Conservation (phyloP, 1,139 yeast genomes). For the Saccharomyces hybrid region DNA sequence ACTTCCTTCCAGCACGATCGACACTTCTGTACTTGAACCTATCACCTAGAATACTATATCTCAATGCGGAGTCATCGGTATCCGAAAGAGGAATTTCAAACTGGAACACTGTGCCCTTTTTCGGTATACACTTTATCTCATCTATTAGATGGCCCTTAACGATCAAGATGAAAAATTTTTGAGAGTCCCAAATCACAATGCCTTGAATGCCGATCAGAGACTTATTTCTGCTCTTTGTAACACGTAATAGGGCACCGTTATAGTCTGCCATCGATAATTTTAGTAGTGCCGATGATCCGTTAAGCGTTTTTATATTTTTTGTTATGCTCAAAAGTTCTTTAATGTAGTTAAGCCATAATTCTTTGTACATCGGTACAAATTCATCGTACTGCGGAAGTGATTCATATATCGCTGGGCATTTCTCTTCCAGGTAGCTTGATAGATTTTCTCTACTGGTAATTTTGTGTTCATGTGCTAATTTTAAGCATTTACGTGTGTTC, state of each 20-base stretch:
- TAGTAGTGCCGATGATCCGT: slow-evolving; percentile 33
- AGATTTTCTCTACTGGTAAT: slow-evolving; percentile 10
- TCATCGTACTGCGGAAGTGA: slow-evolving; percentile 22
- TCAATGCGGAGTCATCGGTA: slow-evolving; percentile 33
- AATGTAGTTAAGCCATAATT: slow-evolving; percentile 30
- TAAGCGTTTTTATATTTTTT: slow-evolving; percentile 14
- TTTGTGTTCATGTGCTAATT: slow-evolving; percentile 16
- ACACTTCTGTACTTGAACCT: slow-evolving; percentile 68
- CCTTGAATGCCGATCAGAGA: slow-evolving; percentile 62
- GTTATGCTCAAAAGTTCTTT: slow-evolving; percentile 25
- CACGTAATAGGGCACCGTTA: slow-evolving; percentile 66
- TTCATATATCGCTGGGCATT: slow-evolving; percentile 14
- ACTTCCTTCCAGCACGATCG: slow-evolving; percentile 80
- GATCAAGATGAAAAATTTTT: slow-evolving; percentile 62
- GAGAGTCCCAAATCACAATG: slow-evolving; percentile 82
- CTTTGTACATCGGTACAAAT: slow-evolving; percentile 24
- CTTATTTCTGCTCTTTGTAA: slow-evolving; percentile 50
- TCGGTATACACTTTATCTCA: slow-evolving; percentile 50
- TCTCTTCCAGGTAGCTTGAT: slow-evolving; percentile 11
- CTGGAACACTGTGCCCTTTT: slow-evolving; percentile 52
- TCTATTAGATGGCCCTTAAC: slow-evolving; percentile 46
- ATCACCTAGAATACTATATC: slow-evolving; percentile 71
- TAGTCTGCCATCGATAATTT: slow-evolving; percentile 75
- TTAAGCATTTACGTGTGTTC: slow-evolving; percentile 13
- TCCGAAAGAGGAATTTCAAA: slow-evolving; percentile 41